Evolutionary conservation across 306 rosid species (phyloP).

Genomic region (Lathyrus tuberosus): DNA sequence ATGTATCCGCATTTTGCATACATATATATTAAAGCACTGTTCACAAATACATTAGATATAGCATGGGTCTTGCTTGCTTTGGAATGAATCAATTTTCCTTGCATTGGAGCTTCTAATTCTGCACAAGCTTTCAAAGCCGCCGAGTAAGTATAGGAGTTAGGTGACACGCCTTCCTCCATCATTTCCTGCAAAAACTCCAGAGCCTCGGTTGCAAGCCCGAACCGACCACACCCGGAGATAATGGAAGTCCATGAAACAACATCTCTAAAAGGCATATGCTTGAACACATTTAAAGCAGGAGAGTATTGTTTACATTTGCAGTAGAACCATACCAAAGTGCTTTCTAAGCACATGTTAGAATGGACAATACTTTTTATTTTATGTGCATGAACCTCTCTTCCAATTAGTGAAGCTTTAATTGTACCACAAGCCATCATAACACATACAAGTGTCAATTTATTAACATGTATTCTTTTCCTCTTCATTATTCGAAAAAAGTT

Average conservation of each 20-base stretch:
- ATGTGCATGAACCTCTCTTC: conserved; percentile 88
- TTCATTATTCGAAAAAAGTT: conserved; percentile 67
- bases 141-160: conserved; percentile 81
- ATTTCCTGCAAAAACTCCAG: conserved; percentile 67
- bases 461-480: conserved; percentile 56
- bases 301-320: conserved; percentile 72
- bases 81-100: conserved; percentile 76
- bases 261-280: conserved; percentile 73
- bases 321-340: conserved; percentile 91
- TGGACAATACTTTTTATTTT: conserved; percentile 52
- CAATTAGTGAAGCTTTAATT: conserved; percentile 52
- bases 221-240: conserved; percentile 75
- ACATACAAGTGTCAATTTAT: conserved; percentile 68
- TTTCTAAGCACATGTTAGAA: conserved; percentile 60
- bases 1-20: conserved; percentile 82
- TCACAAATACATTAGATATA: conserved; percentile 74
- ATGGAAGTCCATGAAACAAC: conserved; percentile 96
- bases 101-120: conserved; percentile 55
- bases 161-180: conserved; percentile 81
- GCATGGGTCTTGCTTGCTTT: conserved; percentile 75
- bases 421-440: conserved; percentile 83
- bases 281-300: conserved; percentile 68
- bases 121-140: conserved; percentile 90
- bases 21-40: conserved; percentile 80
- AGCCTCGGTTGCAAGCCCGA: conserved; percentile 76